Base-by-base conservation (phyloP, 371 early-diverging fungal species). In the Chytridium lagenaria region DNA sequence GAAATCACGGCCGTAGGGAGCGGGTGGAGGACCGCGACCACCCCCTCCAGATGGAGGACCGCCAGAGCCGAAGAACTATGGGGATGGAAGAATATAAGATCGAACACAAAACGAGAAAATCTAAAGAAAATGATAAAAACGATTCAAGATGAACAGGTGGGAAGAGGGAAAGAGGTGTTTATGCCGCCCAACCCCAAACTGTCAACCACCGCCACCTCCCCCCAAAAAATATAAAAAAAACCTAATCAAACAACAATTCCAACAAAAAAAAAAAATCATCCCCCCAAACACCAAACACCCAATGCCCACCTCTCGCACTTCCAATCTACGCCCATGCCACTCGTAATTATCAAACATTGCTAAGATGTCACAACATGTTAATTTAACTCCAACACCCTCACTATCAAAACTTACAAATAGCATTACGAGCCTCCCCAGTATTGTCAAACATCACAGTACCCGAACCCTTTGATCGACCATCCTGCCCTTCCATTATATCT, bases 361-460 rank as follows among this genome's bases (percentile, higher is more conserved):
- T 81, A 49, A n/a, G n/a, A n/a, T n/a, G n/a, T n/a, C 28, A 67
- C 71, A 63, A 52, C 37, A 38, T 57, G 57, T 23, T 28, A 15
- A 22, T 2, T 50, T 15, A 50, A 51, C 22, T 38, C 19, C 44
- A 57, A 38, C 36, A 22, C 63, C 39, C 30, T 59, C 22, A 50
- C 59, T 28, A 34, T 59, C 69, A 69, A 36, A 51, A 49, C 84
- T 76, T 89, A 91, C 91, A 85, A 73, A 93, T 90, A 31, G 93
- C 92, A 40, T 87, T 80, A 26, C 81, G 78, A 3, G 90, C 92
- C 68, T 91, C 91, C 34, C 73, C 77, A 10, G 87, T 51, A 40
- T 87, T 85, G 26, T 92, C 92, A 77, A 88, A 92, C 39, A 88
- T 80, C 23, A 92, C 91, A n/a, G 86, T 84, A 37, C 92, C 93